phyloP scores from a whole-genome alignment of 2,329 filamentous ascomycete species.

The Alternaria longipes region DNA sequence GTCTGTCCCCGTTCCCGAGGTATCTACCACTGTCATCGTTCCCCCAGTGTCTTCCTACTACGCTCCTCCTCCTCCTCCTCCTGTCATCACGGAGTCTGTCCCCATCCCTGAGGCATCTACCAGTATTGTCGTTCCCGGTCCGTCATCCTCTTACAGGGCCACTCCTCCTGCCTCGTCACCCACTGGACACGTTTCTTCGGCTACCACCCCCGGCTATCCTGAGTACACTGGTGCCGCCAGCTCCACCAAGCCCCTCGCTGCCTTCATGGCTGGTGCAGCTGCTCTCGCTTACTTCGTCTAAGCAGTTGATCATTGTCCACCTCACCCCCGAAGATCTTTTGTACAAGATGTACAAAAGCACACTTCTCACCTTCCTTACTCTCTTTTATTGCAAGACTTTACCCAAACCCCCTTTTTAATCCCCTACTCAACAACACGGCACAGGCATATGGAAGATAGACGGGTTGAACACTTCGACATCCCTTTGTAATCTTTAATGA shows the following conservation, averaged over 20 bases:
- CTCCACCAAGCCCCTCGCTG: slow-evolving; percentile 36
- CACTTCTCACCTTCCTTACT: neutral
- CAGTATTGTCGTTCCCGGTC: neutral
- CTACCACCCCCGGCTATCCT: slow-evolving; percentile 19
- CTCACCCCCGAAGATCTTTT: neutral
- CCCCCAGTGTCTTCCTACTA: slow-evolving; percentile 11
- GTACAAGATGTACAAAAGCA: slow-evolving; percentile 6
- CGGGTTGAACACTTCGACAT: neutral
- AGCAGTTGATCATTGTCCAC: neutral
- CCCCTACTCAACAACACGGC: neutral
- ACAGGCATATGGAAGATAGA: neutral
- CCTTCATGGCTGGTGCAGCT: slow-evolving; percentile 34
- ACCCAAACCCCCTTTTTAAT: neutral
- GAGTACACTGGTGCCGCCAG: slow-evolving; percentile 39
- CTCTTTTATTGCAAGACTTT: slow-evolving; percentile 8
- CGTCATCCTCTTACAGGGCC: slow-evolving; percentile 16
- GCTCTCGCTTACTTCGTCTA: slow-evolving; percentile 35
- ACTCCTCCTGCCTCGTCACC: slow-evolving; percentile 12
- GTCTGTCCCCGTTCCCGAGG: neutral
- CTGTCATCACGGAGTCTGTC: neutral
- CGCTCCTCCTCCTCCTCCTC: slow-evolving; percentile 14
- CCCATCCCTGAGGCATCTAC: neutral
- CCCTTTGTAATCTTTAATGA: neutral
- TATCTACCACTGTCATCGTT: neutral
- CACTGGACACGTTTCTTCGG: slow-evolving; percentile 11